Conservation (phyloP, 352 stramenopile species). For the Globisporangium heterothallicum region DNA sequence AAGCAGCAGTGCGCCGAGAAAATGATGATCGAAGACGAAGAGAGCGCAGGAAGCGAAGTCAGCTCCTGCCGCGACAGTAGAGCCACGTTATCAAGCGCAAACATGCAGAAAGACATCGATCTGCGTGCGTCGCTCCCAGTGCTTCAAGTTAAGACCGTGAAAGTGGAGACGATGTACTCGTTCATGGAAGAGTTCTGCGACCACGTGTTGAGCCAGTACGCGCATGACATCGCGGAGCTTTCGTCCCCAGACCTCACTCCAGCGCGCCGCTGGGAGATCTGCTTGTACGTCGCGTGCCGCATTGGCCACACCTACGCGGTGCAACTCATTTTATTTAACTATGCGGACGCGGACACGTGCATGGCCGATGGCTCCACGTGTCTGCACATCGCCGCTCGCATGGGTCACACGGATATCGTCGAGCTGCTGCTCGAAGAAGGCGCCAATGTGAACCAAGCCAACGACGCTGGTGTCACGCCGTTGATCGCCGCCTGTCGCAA, state of each 20-base stretch:
- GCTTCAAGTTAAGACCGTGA: constrained; percentile 53
- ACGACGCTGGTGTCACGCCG: constrained; percentile 58
- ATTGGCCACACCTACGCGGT: constrained; percentile 71
- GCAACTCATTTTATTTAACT: constrained; percentile 72
- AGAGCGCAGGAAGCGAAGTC: constrained; percentile 4
- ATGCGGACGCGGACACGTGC: constrained; percentile 51
- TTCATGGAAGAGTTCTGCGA: constrained; percentile 82
- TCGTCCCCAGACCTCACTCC: constrained; percentile 35
- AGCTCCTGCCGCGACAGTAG: constrained; percentile 5
- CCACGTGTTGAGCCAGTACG: constrained; percentile 55
- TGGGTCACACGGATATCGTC: constrained; percentile 63
- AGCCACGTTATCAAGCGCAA: background rate
- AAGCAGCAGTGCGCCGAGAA: constrained; percentile 45
- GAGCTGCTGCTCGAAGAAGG: constrained; percentile 58
- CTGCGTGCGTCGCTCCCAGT: constrained; percentile 24
- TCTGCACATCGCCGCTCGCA: constrained; percentile 66
- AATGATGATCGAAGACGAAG: constrained; percentile 35
- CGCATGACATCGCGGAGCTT: constrained; percentile 56
- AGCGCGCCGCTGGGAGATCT: constrained; percentile 66
- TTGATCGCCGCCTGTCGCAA: constrained; percentile 69
- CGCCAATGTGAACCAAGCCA: constrained; percentile 53
- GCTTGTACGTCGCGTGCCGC: constrained; percentile 61
- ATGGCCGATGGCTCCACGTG: constrained; percentile 64
- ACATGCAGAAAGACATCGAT: constrained; percentile 1
- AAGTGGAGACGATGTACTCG: constrained; percentile 64